Evolutionary conservation across 2,329 filamentous ascomycete species (phyloP), one percentile per base, ranked within the genome.

Genomic region (Curvularia sp.): DNA sequence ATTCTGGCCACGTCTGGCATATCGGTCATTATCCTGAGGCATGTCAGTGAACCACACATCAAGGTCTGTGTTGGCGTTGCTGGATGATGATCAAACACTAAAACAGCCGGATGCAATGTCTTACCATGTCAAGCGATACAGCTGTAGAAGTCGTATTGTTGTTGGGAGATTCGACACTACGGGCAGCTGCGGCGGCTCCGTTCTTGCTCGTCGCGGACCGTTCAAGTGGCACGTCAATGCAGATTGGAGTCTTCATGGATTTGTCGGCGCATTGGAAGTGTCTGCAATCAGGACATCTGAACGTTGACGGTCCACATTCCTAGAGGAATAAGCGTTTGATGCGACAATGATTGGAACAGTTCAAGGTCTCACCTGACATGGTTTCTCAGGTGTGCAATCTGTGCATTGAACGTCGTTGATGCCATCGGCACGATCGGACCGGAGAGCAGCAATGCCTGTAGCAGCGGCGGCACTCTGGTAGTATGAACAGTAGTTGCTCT

Each of bases 401-500:
- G 5, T 4, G 28, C 28, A 30, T 30, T 30, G 5, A 10, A 30
- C 28, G 10, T 30, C 28, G 10, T 30, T 30, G 10, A 30, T 8
- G 8, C 28, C 2, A 2, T 41, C 9, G 21, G 18, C 18, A 12
- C 10, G 19, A 45, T 3, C 15, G 18, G 25, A 18, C 19, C 12
- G 12, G 12, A 21, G 12, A 25, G 39, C 39, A 23, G 39, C 18
- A 12, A 25, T 42, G 19, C 19, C 21, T 21, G 39, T 42, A 42
- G 30, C 34, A 25, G 43, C n/a, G 28, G 34, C 27, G 13, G 38
- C 3, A 28, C 36, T 12, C 10, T 23, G 53, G 34, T 56, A 56
- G 27, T 59, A 59, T 34, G 27, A 49, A 39, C 59, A 62, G 45
- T 62, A 25, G 21, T 51, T 51, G 25, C 50, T 32, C 13, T 34